Evolutionary conservation across 2,329 filamentous ascomycete genomes (phyloP).

Genomic region (Xylaria sp.): DNA sequence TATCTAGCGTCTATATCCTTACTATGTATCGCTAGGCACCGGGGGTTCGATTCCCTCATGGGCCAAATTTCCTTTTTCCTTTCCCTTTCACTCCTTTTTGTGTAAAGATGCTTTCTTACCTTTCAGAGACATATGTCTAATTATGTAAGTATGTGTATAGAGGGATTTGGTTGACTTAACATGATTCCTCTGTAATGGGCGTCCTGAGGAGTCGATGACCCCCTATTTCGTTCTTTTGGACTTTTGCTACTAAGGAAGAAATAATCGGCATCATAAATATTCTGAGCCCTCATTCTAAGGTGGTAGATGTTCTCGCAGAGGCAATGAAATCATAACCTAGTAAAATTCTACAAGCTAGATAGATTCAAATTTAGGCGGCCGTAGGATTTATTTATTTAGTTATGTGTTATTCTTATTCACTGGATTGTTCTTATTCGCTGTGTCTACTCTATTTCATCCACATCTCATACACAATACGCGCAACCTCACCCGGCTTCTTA

Average conservation of each 20-base stretch:
- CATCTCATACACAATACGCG: slow-evolving; percentile 24
- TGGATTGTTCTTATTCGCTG: neutral
- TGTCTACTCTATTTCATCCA: slow-evolving; percentile 24
- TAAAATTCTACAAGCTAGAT: neutral
- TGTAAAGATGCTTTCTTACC: too few relatives aligned
- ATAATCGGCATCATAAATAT: too few relatives aligned
- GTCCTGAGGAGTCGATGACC: too few relatives aligned
- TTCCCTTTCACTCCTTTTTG: neutral
- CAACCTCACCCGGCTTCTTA: slow-evolving; percentile 19
- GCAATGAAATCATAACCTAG: neutral
- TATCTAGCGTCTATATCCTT: neutral
- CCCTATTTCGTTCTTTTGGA: too few relatives aligned
- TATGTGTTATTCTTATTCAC: neutral
- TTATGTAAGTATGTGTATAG: too few relatives aligned
- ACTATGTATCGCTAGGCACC: neutral
- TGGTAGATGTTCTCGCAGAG: neutral
- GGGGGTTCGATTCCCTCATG: neutral
- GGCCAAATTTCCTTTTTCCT: neutral
- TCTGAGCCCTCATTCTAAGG: neutral
- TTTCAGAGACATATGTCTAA: too few relatives aligned
- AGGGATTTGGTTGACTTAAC: too few relatives aligned
- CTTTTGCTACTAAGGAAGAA: too few relatives aligned
- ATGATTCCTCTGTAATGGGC: too few relatives aligned
- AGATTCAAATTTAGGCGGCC: neutral
- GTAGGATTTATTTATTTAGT: neutral